These are phyloP conservation scores for Santalum album DNA, from an alignment of 164 flowering plant genomes.

Conservation along the genomic window DNA sequence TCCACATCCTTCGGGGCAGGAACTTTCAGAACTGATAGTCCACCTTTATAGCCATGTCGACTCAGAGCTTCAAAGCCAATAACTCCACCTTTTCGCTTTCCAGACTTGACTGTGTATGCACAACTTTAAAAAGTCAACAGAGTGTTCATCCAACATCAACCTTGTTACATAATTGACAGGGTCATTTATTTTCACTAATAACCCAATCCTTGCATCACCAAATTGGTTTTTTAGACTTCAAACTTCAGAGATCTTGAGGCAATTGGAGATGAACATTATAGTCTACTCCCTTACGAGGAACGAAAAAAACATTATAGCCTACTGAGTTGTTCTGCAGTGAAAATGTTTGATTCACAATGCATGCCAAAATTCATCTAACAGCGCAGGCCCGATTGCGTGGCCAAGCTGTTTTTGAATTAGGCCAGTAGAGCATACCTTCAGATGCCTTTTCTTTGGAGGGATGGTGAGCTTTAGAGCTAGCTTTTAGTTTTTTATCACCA, in stretches of 20 bases:
- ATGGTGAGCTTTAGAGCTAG: conserved; percentile 1
- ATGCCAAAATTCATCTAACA: too few relatives aligned
- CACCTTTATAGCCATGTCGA: conserved; percentile 73
- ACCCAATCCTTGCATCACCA: too few relatives aligned
- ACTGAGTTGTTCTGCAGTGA: too few relatives aligned
- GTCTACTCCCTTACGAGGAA: too few relatives aligned
- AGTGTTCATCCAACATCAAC: neutral
- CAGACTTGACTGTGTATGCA: conserved; percentile 35
- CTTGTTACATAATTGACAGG: too few relatives aligned
- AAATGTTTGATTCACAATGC: too few relatives aligned
- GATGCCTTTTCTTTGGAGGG: conserved; percentile 12
- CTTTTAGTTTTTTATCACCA: conserved; percentile 12
- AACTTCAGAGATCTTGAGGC: too few relatives aligned
- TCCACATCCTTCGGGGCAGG: conserved; percentile 66
- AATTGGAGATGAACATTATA: too few relatives aligned
- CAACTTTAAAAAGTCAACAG: neutral
- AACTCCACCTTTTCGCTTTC: conserved; percentile 35
- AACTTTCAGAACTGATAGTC: conserved; percentile 56
- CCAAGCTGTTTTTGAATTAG: neutral
- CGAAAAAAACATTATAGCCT: too few relatives aligned
- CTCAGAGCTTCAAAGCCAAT: conserved; percentile 69
- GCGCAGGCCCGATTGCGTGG: too few relatives aligned
- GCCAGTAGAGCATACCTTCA: neutral
- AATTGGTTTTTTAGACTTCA: too few relatives aligned
- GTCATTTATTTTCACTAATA: too few relatives aligned